Percentiles rank a stretch among this genome's conserved stretches.
Evolutionary conservation across 2,329 filamentous ascomycete genomes (phyloP).

Genomic region (Nannizzia gypsea): DNA sequence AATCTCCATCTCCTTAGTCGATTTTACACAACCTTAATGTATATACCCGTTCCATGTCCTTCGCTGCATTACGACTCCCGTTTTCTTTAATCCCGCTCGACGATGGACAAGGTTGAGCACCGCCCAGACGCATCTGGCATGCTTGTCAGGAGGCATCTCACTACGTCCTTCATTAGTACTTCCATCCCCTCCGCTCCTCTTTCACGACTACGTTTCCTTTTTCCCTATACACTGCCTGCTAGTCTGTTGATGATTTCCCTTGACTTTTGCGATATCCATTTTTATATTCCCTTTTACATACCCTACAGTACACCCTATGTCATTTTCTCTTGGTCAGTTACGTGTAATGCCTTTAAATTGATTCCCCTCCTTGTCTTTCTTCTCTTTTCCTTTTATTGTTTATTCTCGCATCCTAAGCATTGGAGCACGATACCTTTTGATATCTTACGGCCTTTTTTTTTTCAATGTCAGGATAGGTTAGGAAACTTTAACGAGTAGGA

Average conservation of each 20-base stretch:
- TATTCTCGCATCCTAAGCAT: neutral
- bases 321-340: neutral
- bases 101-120: neutral
- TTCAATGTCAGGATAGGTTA: constrained; percentile 1
- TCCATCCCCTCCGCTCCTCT: neutral
- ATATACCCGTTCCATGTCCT: neutral
- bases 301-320: neutral
- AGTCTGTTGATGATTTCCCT: neutral
- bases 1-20: neutral
- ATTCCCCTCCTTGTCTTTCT: neutral
- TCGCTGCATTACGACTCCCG: neutral
- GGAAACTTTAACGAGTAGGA: neutral
- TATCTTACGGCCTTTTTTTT: constrained; percentile 2
- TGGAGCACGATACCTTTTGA: constrained; percentile 1
- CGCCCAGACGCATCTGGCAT: neutral
- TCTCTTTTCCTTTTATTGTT: neutral
- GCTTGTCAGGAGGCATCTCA: neutral
- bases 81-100: neutral
- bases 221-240: neutral
- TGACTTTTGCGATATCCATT: neutral
- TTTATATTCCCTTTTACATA: neutral
- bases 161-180: neutral
- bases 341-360: neutral
- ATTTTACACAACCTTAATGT: neutral
- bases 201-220: neutral